Base-by-base conservation (phyloP, 371 early-diverging fungal genomes). In the Mucor mucedo region DNA sequence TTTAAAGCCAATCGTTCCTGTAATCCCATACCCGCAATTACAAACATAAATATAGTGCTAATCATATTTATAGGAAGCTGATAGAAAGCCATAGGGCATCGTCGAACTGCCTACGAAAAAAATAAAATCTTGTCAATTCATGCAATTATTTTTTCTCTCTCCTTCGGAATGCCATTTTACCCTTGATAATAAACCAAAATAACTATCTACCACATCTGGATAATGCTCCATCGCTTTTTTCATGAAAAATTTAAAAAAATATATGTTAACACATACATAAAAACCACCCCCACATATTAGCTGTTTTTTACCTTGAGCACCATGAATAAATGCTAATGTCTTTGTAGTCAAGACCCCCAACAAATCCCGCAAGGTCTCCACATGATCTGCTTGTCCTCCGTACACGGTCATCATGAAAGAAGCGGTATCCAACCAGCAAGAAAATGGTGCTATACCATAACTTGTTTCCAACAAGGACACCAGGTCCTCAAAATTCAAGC, bases 1-100 rank as follows among this genome's bases (percentile, higher is more conserved):
- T 83, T 84, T 41, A 87, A 62, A 4, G 88, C 88, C n/a, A 88
- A 59, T 41, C 86, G 76, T 41, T 88, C 88, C 58, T 87, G 85
- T 13, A 85, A 56, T 3, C 82, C 78, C 74, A 88, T 76, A 5
- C 86, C 86, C 3, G 84, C 84, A 41, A 86, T 75, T 0, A 81
- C 71, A 65, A 88, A 79, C 47, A 68, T 65, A 63, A 87, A 77
- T 16, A 87, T 73, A 7, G 68, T 72, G 29, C 82, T 73, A 9
- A 83, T 78, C 65, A 84, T 77, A 7, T 77, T 80, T 1, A 55
- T 57, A 5, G 85, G 80, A 6, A 84, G 61, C n/a, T 81, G 78
- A 63, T 83, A 88, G 39, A 86, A 83, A 16, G 82, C 75, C 8
- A 84, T 48, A 3, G 87, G 85, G 29, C 87, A 86, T 49, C 86